A percentile compares a stretch with the other conserved stretches of the same genome.
phyloP scores from a whole-genome alignment of 2,329 filamentous ascomycete genomes.

The Grosmannia serpens region DNA sequence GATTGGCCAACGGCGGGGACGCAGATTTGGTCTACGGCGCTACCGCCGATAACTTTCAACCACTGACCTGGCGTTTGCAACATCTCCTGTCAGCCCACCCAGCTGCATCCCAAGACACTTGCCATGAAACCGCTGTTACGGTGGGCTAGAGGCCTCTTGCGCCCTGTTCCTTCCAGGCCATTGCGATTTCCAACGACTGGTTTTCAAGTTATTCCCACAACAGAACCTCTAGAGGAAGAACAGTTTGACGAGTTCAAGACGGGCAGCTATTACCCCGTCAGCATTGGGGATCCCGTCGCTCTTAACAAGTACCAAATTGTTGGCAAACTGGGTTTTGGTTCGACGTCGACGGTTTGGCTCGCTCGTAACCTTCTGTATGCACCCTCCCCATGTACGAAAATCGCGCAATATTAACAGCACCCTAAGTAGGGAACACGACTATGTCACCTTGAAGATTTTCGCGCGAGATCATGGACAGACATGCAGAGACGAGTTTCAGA shows the following conservation, averaged over 20 bases:
- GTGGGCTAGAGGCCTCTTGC: too few relatives aligned
- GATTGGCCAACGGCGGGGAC: too few relatives aligned
- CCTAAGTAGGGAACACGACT: background rate
- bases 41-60: too few relatives aligned
- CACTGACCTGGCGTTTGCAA: too few relatives aligned
- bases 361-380: background rate
- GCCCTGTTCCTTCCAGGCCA: too few relatives aligned
- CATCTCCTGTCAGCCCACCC: too few relatives aligned
- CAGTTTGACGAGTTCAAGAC: background rate
- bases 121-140: too few relatives aligned
- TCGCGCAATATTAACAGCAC: background rate
- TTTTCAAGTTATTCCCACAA: too few relatives aligned
- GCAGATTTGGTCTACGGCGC: too few relatives aligned
- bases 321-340: constrained; percentile 29
- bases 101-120: too few relatives aligned
- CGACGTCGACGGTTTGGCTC: constrained; percentile 13
- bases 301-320: constrained; percentile 23
- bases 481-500: constrained; percentile 11
- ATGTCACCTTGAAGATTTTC: constrained; percentile 13
- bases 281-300: constrained; percentile 13
- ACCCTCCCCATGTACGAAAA: too few relatives aligned
- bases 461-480: constrained; percentile 5
- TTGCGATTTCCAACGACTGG: too few relatives aligned
- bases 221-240: background rate
- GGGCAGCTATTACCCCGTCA: constrained; percentile 12